Evolutionary conservation across 1,284 basidiomycete species (phyloP), one percentile per base, ranked within the genome.

Genomic region (Mycena citricolor): DNA sequence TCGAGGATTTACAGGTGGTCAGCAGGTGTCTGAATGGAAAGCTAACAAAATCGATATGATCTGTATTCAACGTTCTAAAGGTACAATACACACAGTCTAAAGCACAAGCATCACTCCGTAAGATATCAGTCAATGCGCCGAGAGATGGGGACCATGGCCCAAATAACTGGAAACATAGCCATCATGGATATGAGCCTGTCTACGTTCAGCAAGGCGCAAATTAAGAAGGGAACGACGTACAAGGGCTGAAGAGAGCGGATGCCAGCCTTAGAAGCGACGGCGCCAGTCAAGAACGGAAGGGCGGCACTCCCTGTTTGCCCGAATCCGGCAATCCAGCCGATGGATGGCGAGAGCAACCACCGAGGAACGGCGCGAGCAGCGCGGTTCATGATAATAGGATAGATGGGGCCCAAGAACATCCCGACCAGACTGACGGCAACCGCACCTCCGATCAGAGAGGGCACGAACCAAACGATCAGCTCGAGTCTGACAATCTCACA

Each of bases 301-400:
- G 83, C 59, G 0, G 84, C 83, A 39, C 76, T 77, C 14, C 84
- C 84, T 1, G 81, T 74, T 54, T 81, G 79, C 1, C 84, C 84
- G 36, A 86, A 66, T 13, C 77, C 77, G 3, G 76, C 71, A 35
- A 82, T 79, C 77, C 81, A 82, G 0, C 76, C 78, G 24, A 81
- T 51, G 8, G 37, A 50, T 24, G 38, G 44, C 13, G 47, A 44
- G 24, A 47, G 44, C 8, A 49, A 45, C 68, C 78, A 79, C 10
- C 65, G 67, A 8, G 83, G 83, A 2, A 87, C 60, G 44, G 84
- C 65, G 2, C 70, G 66, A 10, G 71, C 70, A 4, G 77, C 64
- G 42, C 77, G 70, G 55, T 77, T 79, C 66, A 82, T 76, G 20
- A 76, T 70, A 48, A 83, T 79, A 0, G 81, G 82, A 57, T 80